A percentile compares a stretch with the other conserved stretches of the same genome.
Conservation (phyloP, 352 stramenopile genomes). For the Globisporangium heterothallicum region DNA sequence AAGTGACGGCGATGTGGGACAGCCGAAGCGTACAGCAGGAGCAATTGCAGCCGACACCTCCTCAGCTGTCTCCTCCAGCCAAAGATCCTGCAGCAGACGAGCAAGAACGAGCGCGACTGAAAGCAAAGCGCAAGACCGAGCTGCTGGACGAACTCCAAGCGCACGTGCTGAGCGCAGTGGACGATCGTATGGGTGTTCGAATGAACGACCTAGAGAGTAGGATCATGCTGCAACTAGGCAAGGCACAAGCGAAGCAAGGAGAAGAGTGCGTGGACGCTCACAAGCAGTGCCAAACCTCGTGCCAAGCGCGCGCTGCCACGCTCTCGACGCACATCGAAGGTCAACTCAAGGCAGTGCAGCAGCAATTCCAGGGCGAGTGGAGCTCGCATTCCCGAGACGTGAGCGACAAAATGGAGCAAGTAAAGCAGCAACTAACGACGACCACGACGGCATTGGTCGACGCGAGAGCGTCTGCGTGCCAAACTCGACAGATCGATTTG, state of each 20-base stretch:
- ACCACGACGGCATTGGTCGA: conserved; percentile 19
- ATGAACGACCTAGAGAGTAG: conserved; percentile 13
- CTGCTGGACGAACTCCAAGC: conserved; percentile 2
- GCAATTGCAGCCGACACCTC: background rate
- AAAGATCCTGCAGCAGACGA: conserved; percentile 10
- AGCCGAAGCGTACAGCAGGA: conserved; percentile 7
- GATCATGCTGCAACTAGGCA: background rate
- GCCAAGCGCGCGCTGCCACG: background rate
- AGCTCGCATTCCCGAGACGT: background rate
- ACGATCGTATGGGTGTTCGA: conserved; percentile 3
- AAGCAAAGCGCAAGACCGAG: conserved; percentile 12
- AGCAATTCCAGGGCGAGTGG: conserved; percentile 15
- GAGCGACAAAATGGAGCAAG: conserved; percentile 5
- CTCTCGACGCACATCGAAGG: conserved; percentile 3
- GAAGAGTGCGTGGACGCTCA: background rate
- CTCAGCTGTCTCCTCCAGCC: background rate
- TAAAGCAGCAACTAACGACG: conserved; percentile 17
- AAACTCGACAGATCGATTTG: conserved; percentile 28
- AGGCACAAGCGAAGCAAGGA: background rate
- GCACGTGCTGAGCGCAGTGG: background rate
- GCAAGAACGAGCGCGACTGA: conserved; percentile 16
- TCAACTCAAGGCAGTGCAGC: conserved; percentile 17
- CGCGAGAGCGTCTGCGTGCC: conserved; percentile 15
- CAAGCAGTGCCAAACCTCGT: background rate
- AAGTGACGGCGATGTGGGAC: conserved; percentile 22